Evolutionary conservation across 495 filamentous ascomycete species (phyloP).

Genomic region (Neurospora sp.): DNA sequence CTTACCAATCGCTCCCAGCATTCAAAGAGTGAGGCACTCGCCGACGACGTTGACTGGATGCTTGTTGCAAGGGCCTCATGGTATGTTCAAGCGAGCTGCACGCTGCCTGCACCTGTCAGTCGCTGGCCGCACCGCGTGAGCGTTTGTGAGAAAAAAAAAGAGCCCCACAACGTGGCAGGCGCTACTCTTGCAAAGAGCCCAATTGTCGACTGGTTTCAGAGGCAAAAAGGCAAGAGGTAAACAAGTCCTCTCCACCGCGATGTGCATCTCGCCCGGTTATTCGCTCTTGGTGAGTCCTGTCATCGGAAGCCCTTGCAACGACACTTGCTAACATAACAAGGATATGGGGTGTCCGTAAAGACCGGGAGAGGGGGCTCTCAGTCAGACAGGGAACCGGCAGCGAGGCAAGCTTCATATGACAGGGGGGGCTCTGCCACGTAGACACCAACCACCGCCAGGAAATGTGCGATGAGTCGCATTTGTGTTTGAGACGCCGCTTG

Average conservation of each 20-base stretch:
- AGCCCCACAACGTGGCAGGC: background rate
- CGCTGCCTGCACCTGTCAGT: background rate
- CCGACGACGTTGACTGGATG: background rate
- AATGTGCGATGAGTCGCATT: slow-evolving; percentile 1
- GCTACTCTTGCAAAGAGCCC: background rate
- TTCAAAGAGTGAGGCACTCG: background rate
- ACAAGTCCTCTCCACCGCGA: background rate
- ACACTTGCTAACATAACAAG: background rate
- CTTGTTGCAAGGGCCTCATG: background rate
- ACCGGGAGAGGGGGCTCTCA: background rate
- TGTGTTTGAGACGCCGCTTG: background rate
- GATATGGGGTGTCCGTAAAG: background rate
- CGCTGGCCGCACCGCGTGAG: background rate
- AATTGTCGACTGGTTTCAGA: background rate
- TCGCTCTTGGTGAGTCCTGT: background rate
- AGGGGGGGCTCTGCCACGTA: background rate
- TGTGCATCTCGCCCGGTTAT: background rate
- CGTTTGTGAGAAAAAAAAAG: background rate
- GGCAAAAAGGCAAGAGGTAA: background rate
- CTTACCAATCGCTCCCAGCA: background rate
- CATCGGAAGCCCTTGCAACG: background rate
- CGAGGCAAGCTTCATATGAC: background rate
- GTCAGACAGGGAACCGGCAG: background rate
- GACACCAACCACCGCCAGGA: background rate
- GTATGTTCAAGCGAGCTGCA: background rate